Conservation (phyloP, 129 eudicot species). For the Glebionis coronaria region DNA sequence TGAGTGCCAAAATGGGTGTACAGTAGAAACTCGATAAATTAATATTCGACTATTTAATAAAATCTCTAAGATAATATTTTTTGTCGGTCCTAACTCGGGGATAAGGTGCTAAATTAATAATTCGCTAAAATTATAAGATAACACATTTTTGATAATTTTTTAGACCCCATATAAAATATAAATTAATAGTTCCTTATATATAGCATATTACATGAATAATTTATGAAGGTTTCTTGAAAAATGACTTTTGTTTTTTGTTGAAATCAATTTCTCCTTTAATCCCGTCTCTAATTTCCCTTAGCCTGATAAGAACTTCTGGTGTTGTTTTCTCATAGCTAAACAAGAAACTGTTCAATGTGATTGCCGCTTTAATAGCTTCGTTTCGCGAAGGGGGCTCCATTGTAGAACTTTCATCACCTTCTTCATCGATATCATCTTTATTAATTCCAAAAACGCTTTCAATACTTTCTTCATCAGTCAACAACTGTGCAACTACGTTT, state of each 20-base stretch:
- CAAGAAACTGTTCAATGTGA: too few relatives aligned
- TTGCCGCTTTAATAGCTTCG: constrained; percentile 31
- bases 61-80: constrained; percentile 39
- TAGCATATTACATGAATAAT: constrained; percentile 26
- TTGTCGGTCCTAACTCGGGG: constrained; percentile 34
- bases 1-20: too few relatives aligned
- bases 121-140: constrained; percentile 41
- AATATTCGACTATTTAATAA: constrained; percentile 37
- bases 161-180: constrained; percentile 34
- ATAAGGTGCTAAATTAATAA: constrained; percentile 36
- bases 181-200: constrained; percentile 28
- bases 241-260: too few relatives aligned
- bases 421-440: constrained; percentile 34
- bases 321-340: too few relatives aligned
- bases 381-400: constrained; percentile 24
- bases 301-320: too few relatives aligned
- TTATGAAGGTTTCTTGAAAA: constrained; percentile 30
- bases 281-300: too few relatives aligned
- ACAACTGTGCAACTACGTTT: too few relatives aligned
- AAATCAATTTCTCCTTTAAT: too few relatives aligned
- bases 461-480: not conserved
- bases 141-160: constrained; percentile 34
- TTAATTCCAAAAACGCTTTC: constrained; percentile 28
- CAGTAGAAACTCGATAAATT: constrained; percentile 35
- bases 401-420: constrained; percentile 19